Conservation (phyloP, 2,329 filamentous ascomycete genomes). For the Leptographium procerum region DNA sequence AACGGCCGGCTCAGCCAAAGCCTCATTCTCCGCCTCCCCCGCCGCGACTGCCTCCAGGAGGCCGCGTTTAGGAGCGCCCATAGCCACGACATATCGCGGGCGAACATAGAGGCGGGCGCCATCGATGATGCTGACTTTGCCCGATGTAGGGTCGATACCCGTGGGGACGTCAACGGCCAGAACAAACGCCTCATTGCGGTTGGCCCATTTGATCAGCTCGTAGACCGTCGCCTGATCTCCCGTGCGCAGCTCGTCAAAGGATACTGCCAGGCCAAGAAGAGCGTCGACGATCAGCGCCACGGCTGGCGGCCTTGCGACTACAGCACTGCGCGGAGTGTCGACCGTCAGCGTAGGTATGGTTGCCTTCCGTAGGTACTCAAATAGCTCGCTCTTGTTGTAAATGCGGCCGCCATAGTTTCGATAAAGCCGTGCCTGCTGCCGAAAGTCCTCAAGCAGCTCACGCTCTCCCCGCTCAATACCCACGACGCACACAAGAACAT, state of each 20-base stretch:
- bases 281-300: constrained; percentile 82
- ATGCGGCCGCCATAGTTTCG: constrained; percentile 72
- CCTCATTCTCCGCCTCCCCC: constrained; percentile 34
- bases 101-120: constrained; percentile 70
- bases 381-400: constrained; percentile 47
- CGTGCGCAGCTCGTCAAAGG: constrained; percentile 77
- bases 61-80: constrained; percentile 80
- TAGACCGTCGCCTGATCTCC: constrained; percentile 76
- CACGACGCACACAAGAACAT: constrained; percentile 72
- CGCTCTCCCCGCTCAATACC: constrained; percentile 71
- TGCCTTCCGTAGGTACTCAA: constrained; percentile 44
- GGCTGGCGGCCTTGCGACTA: constrained; percentile 44
- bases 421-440: constrained; percentile 74
- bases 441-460: constrained; percentile 68
- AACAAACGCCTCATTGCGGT: constrained; percentile 71
- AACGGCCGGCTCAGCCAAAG: constrained; percentile 12
- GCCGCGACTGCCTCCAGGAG: constrained; percentile 64
- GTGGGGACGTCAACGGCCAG: constrained; percentile 86
- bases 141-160: constrained; percentile 70
- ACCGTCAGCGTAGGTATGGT: constrained; percentile 24
- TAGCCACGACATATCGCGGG: constrained; percentile 70
- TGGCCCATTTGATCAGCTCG: constrained; percentile 88
- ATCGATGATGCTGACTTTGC: constrained; percentile 55
- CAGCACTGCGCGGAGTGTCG: constrained; percentile 22
- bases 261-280: constrained; percentile 72